phyloP scores from a whole-genome alignment of 495 filamentous ascomycete species.

The Viridothelium virens region DNA sequence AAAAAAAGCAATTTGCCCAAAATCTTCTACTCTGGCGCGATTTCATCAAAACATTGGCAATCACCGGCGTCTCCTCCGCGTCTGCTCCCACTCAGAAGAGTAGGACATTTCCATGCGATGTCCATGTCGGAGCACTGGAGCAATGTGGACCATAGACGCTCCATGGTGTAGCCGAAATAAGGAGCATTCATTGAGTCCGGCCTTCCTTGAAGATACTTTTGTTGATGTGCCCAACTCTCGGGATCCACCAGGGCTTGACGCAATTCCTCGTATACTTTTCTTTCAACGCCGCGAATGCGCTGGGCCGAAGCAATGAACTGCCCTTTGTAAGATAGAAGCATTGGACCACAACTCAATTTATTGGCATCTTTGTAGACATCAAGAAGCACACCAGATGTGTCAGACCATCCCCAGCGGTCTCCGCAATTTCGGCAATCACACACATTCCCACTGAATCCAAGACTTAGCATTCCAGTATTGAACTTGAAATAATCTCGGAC shows the following conservation, averaged over 20 bases:
- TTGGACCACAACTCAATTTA: constrained; percentile 20
- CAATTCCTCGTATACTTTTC: constrained; percentile 32
- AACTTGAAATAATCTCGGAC: constrained; percentile 37
- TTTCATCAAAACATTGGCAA: constrained; percentile 38
- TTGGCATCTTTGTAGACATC: constrained; percentile 27
- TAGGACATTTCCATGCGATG: constrained; percentile 35
- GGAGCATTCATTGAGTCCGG: constrained; percentile 33
- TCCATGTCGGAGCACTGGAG: constrained; percentile 36
- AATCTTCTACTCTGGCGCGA: neutral
- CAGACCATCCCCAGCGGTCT: constrained; percentile 35
- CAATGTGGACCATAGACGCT: constrained; percentile 39
- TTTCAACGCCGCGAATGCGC: constrained; percentile 35
- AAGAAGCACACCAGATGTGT: constrained; percentile 29
- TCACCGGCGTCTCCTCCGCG: constrained; percentile 29
- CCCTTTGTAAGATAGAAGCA: constrained; percentile 39
- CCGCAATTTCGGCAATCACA: constrained; percentile 34
- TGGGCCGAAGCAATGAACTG: constrained; percentile 40
- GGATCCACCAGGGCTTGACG: constrained; percentile 30
- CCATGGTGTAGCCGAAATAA: constrained; percentile 39
- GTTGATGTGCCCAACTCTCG: constrained; percentile 30
- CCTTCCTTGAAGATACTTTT: constrained; percentile 24
- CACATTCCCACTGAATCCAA: constrained; percentile 32
- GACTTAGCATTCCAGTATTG: constrained; percentile 37
- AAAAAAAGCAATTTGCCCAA: neutral
- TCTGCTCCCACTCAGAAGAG: constrained; percentile 32